Evolutionary conservation across 192 early-diverging fungal species (phyloP), one percentile per base, ranked within the genome.

Genomic region (Podila epicladia): DNA sequence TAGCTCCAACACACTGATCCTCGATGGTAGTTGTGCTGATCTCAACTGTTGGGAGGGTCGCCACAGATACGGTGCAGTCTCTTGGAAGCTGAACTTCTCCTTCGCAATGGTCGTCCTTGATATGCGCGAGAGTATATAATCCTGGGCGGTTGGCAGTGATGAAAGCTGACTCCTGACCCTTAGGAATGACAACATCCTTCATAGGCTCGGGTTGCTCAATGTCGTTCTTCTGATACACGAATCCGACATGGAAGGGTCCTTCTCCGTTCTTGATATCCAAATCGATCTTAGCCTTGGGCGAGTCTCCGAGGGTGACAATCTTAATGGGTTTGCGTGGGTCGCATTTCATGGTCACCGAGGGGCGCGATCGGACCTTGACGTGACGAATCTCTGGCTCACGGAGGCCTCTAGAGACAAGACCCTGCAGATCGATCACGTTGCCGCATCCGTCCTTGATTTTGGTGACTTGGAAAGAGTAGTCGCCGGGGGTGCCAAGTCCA

Each of bases 1-100:
- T 78, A 2, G 75, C 75, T 28, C 75, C 75, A 4, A 78, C 75
- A 58, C 75, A 78, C 1, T 67, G 68, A 55, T 78, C 75, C 28
- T 78, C 68, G 50, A 78, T 78, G 6, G 75, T 67, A 22, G 69
- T 62, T 5, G 75, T 69, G 19, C 45, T 53, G 58, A 78, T 71
- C 7, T 71, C 68, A 3, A 78, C 75, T 32, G 75, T 78, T 1
- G 75, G 75, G 13, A 61, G 64, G 17, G 64, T 62, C 0, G 75
- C 69, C 31, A 78, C 59, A 5, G 60, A 64, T 29, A 78, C 75
- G 12, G 75, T 59, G 59, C 75, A 78, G 45, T 78, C 75, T 55
- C 68, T 49, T 6, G 75, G 75, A 4, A 58, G 38, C 12, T 55
- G 68, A 9, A 71, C 59, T 26, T 78, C 75, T 5, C 75, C 75